Conservation (phyloP, 2,329 filamentous ascomycete species). For the Fusarium albosuccineum region DNA sequence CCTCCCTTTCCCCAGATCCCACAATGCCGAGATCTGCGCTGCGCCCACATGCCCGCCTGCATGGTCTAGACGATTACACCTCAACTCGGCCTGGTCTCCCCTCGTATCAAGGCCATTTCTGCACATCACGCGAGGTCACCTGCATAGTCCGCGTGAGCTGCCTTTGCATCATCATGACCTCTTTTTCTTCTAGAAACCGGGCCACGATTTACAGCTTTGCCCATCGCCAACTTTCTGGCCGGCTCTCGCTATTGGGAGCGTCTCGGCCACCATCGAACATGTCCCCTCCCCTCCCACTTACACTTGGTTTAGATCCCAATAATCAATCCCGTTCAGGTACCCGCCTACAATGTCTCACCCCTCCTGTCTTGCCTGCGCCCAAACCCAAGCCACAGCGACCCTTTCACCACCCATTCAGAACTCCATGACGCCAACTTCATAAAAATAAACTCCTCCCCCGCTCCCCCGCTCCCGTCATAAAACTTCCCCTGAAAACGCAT, state of each 20-base stretch:
- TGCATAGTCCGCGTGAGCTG: slow-evolving; percentile 29
- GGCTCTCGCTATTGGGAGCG: neutral
- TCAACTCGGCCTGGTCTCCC: slow-evolving; percentile 24
- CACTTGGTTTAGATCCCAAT: slow-evolving; percentile 15
- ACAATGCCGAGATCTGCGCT: slow-evolving; percentile 33
- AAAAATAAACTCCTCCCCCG: slow-evolving; percentile 5
- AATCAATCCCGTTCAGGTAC: neutral
- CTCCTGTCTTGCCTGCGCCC: slow-evolving; percentile 14
- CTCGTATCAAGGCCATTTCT: slow-evolving; percentile 19
- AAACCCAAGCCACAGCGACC: neutral
- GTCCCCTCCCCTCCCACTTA: neutral
- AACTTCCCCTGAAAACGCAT: slow-evolving; percentile 19
- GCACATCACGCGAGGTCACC: slow-evolving; percentile 27
- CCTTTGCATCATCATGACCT: slow-evolving; percentile 26
- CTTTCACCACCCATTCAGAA: slow-evolving; percentile 1
- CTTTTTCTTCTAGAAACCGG: slow-evolving; percentile 3
- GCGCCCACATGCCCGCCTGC: slow-evolving; percentile 13
- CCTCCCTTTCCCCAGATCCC: slow-evolving; percentile 23
- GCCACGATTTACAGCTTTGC: slow-evolving; percentile 10
- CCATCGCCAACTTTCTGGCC: neutral
- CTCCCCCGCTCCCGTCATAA: slow-evolving; percentile 8
- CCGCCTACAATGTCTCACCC: slow-evolving; percentile 23
- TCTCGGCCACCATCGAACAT: neutral
- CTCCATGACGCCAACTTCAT: slow-evolving; percentile 3
- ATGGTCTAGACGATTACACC: slow-evolving; percentile 3